phyloP scores from a whole-genome alignment of 2,329 filamentous ascomycete species.

The Colletotrichum agaves region DNA sequence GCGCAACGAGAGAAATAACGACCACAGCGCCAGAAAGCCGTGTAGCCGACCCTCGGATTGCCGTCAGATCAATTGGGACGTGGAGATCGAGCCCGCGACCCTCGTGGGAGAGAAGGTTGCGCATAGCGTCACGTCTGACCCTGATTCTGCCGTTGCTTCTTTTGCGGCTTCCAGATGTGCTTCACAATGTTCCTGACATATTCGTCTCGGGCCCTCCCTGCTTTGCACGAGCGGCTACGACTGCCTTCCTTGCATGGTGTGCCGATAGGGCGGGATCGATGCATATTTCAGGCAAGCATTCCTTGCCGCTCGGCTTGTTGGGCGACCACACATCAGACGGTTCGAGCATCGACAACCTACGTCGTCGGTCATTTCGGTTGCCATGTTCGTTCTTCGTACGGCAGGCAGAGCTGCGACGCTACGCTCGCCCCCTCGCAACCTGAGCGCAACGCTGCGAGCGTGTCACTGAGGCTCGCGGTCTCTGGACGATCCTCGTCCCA shows the following conservation, averaged over 20 bases:
- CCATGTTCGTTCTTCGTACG: background rate
- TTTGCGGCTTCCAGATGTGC: background rate
- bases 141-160: slow-evolving; percentile 7
- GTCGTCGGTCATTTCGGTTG: background rate
- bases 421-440: slow-evolving; percentile 13
- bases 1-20: background rate
- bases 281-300: background rate
- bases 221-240: background rate
- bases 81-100: background rate
- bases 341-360: slow-evolving; percentile 5
- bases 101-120: slow-evolving; percentile 14
- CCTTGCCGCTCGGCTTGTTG: background rate
- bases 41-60: background rate
- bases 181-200: background rate
- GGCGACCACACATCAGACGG: background rate
- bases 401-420: background rate
- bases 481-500: background rate
- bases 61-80: background rate
- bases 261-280: background rate
- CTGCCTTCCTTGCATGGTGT: background rate
- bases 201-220: background rate
- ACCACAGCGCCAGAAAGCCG: background rate
- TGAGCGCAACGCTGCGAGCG: slow-evolving; percentile 5
- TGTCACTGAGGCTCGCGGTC: slow-evolving; percentile 6
- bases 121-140: background rate